Evolutionary conservation across 805 yeast species (phyloP).

Genomic region (Nakazawaea wyomingensis): DNA sequence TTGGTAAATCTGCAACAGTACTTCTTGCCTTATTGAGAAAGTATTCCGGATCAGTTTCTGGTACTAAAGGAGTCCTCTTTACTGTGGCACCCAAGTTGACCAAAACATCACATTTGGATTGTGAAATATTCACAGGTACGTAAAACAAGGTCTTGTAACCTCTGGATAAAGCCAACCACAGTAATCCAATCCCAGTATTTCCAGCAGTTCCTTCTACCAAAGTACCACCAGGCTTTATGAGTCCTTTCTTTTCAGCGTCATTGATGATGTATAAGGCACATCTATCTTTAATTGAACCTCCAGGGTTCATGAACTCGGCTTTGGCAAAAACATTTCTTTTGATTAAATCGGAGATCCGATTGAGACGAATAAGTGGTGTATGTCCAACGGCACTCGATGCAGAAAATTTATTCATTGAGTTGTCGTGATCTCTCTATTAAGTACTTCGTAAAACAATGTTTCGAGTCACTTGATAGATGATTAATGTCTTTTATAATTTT

Average conservation of each 20-base stretch:
- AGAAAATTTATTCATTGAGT: constrained; percentile 3
- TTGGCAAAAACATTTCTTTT: constrained; percentile 76
- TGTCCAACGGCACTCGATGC: constrained; percentile 50
- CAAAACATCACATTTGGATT: constrained; percentile 63
- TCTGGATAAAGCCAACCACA: constrained; percentile 66
- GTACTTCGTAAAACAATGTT: background rate
- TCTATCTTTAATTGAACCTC: constrained; percentile 84
- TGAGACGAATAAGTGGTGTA: constrained; percentile 68
- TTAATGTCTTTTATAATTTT: no score
- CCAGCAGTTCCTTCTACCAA: constrained; percentile 89
- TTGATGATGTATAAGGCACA: constrained; percentile 74
- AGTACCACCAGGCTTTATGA: constrained; percentile 51
- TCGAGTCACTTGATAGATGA: no score
- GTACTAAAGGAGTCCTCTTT: constrained; percentile 35
- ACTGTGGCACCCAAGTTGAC: constrained; percentile 66
- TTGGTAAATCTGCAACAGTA: constrained; percentile 27
- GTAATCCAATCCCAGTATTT: constrained; percentile 83
- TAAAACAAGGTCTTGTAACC: constrained; percentile 81
- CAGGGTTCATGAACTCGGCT: constrained; percentile 72
- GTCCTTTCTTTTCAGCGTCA: constrained; percentile 51
- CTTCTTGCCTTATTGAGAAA: constrained; percentile 50
- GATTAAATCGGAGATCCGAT: constrained; percentile 57
- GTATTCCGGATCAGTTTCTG: constrained; percentile 38
- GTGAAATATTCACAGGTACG: constrained; percentile 78
- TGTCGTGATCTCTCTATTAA: background rate